These are phyloP conservation scores for Chaetoscypha palmicola DNA, from an alignment of 2,329 filamentous ascomycete species.

Conservation along the genomic window DNA sequence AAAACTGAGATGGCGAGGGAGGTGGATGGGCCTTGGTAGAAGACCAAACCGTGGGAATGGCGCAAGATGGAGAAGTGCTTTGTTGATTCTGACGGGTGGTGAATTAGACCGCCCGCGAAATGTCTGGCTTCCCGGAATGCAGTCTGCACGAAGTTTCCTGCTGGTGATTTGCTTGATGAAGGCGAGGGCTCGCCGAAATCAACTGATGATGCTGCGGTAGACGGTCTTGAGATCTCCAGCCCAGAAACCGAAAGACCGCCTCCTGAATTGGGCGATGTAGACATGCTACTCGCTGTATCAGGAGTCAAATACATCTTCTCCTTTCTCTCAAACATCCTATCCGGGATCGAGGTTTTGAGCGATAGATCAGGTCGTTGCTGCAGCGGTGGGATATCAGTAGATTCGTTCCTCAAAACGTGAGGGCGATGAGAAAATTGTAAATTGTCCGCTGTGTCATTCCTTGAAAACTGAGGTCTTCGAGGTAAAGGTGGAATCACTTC, in stretches of 20 bases:
- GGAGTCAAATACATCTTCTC: constrained; percentile 9
- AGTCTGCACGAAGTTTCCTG: constrained; percentile 17
- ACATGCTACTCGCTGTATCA: neutral
- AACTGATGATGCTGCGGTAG: constrained; percentile 5
- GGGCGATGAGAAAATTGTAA: no score
- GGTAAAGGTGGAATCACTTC: no score
- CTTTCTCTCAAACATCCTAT: constrained; percentile 7
- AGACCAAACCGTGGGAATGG: constrained; percentile 56
- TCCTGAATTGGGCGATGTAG: neutral
- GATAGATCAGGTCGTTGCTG: constrained; percentile 4
- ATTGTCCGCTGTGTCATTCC: no score
- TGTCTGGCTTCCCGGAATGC: constrained; percentile 49
- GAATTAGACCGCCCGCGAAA: constrained; percentile 58
- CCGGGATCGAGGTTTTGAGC: constrained; percentile 5
- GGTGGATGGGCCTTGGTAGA: constrained; percentile 59
- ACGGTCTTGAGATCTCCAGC: neutral
- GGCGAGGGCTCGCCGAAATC: neutral
- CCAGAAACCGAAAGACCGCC: no score
- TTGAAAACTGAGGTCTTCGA: no score
- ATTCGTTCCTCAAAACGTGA: no score
- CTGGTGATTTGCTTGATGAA: no score
- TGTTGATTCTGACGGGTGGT: constrained; percentile 56
- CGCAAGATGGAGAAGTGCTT: constrained; percentile 61
- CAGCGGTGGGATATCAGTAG: neutral
- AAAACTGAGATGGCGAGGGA: constrained; percentile 59